Conservation (phyloP, 352 stramenopile genomes). For the Globisporangium paroecandrum region DNA sequence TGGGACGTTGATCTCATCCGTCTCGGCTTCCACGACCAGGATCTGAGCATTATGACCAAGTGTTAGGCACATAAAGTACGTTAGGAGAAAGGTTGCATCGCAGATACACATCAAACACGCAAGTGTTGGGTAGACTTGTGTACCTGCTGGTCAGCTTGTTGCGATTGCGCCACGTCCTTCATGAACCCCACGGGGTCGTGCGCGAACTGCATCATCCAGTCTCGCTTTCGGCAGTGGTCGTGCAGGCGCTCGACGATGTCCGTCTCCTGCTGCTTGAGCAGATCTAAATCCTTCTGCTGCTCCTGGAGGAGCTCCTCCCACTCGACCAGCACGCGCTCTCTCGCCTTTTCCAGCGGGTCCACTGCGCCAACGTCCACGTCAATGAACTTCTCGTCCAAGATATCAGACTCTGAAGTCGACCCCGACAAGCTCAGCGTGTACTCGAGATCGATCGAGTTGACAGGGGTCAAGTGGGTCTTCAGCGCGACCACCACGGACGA, state of each 20-base stretch:
- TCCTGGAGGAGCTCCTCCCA: conserved; percentile 66
- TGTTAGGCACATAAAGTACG: not conserved
- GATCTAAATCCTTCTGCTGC: conserved; percentile 54
- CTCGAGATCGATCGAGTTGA: conserved; percentile 53
- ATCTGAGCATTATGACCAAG: conserved; percentile 26
- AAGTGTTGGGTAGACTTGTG: not conserved
- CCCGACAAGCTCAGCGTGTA: conserved; percentile 51
- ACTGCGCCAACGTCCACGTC: conserved; percentile 54
- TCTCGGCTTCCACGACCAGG: conserved; percentile 50
- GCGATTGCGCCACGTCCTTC: conserved; percentile 52
- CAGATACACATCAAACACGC: not conserved
- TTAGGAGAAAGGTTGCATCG: not conserved
- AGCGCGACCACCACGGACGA: conserved; percentile 64
- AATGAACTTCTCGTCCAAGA: conserved; percentile 55
- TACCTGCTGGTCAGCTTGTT: conserved; percentile 60
- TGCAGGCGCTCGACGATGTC: conserved; percentile 54
- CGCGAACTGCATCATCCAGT: conserved; percentile 73
- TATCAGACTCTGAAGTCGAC: conserved; percentile 16
- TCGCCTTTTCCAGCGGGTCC: conserved; percentile 43
- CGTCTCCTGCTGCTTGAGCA: conserved; percentile 57
- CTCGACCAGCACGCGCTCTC: conserved; percentile 34
- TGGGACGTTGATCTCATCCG: conserved; percentile 58
- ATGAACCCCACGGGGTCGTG: conserved; percentile 63
- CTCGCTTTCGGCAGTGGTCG: conserved; percentile 42
- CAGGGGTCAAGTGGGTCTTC: conserved; percentile 56